Evolutionary conservation across 352 stramenopile species (phyloP).

Genomic region (Globisporangium megalacanthum): DNA sequence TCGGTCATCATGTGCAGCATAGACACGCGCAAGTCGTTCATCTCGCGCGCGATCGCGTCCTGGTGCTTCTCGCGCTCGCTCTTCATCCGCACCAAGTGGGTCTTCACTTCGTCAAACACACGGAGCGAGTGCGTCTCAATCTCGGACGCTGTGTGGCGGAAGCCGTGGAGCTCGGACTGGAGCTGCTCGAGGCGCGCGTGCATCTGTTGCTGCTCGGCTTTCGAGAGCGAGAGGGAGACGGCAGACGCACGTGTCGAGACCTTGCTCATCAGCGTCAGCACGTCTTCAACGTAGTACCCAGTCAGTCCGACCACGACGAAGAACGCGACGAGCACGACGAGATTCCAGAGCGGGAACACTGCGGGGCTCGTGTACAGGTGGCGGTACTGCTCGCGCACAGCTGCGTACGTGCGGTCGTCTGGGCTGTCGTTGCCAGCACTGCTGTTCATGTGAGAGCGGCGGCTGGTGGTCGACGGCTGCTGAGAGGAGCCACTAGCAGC

Average conservation of each 20-base stretch:
- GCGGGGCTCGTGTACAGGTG: background rate
- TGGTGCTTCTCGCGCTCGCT: conserved; percentile 49
- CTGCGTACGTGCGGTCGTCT: background rate
- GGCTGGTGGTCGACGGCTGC: background rate
- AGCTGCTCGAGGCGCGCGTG: conserved; percentile 34
- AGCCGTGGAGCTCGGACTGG: conserved; percentile 46
- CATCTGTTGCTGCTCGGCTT: conserved; percentile 37
- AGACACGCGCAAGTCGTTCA: conserved; percentile 49
- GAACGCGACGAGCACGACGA: conserved; percentile 26
- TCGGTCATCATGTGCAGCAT: conserved; percentile 46
- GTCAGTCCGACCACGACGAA: conserved; percentile 37
- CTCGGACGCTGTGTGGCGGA: conserved; percentile 34
- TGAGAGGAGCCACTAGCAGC: conserved; percentile 1
- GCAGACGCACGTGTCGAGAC: conserved; percentile 23
- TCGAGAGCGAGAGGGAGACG: conserved; percentile 25
- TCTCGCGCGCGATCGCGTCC: conserved; percentile 55
- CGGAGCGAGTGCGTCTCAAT: conserved; percentile 55
- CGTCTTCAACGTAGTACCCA: conserved; percentile 54
- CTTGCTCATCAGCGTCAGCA: conserved; percentile 27
- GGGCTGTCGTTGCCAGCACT: background rate
- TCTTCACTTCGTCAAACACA: conserved; percentile 43
- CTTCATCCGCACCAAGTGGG: conserved; percentile 41
- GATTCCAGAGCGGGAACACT: conserved; percentile 34
- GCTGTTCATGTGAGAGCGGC: too few relatives aligned
- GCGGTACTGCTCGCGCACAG: background rate